Evolutionary conservation across 116 monocot species (phyloP).

Genomic region (Phalaenopsis hybrid): DNA sequence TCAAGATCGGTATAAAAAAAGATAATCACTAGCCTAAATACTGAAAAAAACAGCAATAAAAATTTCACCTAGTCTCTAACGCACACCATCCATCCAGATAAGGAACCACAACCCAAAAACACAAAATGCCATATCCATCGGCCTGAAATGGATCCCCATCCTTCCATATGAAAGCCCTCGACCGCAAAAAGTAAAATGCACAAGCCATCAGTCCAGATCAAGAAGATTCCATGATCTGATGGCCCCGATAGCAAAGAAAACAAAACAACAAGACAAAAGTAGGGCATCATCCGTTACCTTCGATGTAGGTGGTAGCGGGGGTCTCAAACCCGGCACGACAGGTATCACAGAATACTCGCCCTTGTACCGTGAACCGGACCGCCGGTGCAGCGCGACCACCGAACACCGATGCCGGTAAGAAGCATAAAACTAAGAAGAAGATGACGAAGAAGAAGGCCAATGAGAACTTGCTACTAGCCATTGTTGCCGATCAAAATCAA

Average conservation of each 20-base stretch:
- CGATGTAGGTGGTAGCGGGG: too few relatives aligned
- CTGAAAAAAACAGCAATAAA: too few relatives aligned
- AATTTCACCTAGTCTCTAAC: too few relatives aligned
- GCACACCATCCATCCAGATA: too few relatives aligned
- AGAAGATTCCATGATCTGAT: too few relatives aligned
- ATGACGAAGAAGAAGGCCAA: background rate
- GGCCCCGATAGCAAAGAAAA: background rate
- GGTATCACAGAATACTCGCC: slow-evolving; percentile 50
- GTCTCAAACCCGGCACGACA: too few relatives aligned
- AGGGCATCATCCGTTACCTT: background rate
- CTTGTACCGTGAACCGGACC: slow-evolving; percentile 45
- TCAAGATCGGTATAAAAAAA: too few relatives aligned
- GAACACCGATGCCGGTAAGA: background rate
- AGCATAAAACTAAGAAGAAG: background rate
- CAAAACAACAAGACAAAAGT: background rate
- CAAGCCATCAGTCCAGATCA: background rate
- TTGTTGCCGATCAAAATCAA: background rate
- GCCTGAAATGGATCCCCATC: background rate
- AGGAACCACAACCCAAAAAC: too few relatives aligned
- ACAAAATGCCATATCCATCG: background rate
- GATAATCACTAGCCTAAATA: too few relatives aligned
- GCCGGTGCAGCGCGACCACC: background rate
- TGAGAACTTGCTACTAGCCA: background rate
- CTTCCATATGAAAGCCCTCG: background rate
- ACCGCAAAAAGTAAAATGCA: background rate